These are phyloP conservation scores for Eremomyces bilateralis DNA, from an alignment of 495 filamentous ascomycete genomes.

Conservation along the genomic window DNA sequence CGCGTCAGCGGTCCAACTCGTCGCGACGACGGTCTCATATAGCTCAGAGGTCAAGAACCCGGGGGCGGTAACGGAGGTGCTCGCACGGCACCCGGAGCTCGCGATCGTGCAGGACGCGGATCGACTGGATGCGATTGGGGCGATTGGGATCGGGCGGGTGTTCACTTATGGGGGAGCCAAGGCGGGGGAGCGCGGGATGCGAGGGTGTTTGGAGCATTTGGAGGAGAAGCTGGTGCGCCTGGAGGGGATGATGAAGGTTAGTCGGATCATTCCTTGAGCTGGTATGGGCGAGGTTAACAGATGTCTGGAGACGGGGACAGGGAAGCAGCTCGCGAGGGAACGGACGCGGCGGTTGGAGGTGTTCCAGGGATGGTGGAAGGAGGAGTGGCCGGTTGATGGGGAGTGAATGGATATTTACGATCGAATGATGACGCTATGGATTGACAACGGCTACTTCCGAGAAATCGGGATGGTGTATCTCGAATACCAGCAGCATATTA, in stretches of 20 bases:
- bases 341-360: conserved; percentile 2
- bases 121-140: conserved; percentile 71
- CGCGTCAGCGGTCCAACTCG: conserved; percentile 38
- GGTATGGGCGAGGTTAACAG: background rate
- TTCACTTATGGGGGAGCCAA: conserved; percentile 59
- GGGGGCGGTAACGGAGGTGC: conserved; percentile 25
- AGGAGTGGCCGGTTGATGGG: conserved; percentile 1
- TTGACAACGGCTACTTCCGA: too few species aligned
- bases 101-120: conserved; percentile 82
- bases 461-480: too few species aligned
- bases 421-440: too few species aligned
- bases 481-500: too few species aligned
- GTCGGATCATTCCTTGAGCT: background rate
- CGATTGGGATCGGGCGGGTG: conserved; percentile 54
- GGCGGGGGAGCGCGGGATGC: conserved; percentile 27
- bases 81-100: conserved; percentile 45
- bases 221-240: conserved; percentile 56
- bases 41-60: conserved; percentile 38
- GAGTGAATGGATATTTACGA: too few species aligned
- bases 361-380: conserved; percentile 2
- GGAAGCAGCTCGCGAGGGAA: conserved; percentile 34
- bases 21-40: conserved; percentile 58
- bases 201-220: conserved; percentile 48
- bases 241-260: conserved; percentile 55
- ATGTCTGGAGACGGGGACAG: conserved; percentile 41